Percentiles rank a stretch among this genome's conserved stretches.
Evolutionary conservation across 495 filamentous ascomycete species (phyloP).

Genomic region (Penicillium coprophilum): DNA sequence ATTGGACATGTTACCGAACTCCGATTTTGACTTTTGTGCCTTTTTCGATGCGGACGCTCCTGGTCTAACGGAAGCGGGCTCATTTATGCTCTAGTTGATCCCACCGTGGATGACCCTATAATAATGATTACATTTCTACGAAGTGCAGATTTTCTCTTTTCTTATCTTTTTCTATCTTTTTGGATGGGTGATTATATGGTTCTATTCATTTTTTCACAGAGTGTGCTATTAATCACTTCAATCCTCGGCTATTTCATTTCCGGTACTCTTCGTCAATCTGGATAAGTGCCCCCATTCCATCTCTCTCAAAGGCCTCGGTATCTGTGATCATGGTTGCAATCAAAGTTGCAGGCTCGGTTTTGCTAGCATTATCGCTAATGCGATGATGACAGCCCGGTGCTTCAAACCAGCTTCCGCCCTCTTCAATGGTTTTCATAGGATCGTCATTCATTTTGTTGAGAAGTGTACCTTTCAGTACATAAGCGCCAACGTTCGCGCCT

Average conservation of each 20-base stretch:
- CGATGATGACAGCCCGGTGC: constrained; percentile 47
- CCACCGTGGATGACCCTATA: background rate
- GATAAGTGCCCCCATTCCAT: constrained; percentile 29
- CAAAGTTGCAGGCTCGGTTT: constrained; percentile 31
- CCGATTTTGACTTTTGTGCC: constrained; percentile 18
- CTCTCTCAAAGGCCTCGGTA: constrained; percentile 31
- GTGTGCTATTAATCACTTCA: background rate
- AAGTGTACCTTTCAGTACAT: constrained; percentile 32
- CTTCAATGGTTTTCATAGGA: constrained; percentile 22
- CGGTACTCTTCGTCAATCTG: constrained; percentile 35
- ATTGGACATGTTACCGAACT: constrained; percentile 1
- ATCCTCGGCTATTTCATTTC: background rate
- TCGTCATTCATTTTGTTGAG: constrained; percentile 48
- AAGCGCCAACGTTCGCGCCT: constrained; percentile 33
- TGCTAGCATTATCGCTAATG: constrained; percentile 41
- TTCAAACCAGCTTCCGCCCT: constrained; percentile 41
- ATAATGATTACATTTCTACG: too few species aligned
- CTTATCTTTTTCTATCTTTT: too few species aligned
- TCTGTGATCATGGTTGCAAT: constrained; percentile 37
- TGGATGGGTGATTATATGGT: background rate
- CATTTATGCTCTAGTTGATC: background rate
- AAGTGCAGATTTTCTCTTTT: too few species aligned
- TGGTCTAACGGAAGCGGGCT: background rate
- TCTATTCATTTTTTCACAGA: background rate
- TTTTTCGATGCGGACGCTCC: constrained; percentile 5